Percentiles rank a stretch among this genome's conserved stretches.
Conservation (phyloP, 257 asterid species). For the Vinca minor region DNA sequence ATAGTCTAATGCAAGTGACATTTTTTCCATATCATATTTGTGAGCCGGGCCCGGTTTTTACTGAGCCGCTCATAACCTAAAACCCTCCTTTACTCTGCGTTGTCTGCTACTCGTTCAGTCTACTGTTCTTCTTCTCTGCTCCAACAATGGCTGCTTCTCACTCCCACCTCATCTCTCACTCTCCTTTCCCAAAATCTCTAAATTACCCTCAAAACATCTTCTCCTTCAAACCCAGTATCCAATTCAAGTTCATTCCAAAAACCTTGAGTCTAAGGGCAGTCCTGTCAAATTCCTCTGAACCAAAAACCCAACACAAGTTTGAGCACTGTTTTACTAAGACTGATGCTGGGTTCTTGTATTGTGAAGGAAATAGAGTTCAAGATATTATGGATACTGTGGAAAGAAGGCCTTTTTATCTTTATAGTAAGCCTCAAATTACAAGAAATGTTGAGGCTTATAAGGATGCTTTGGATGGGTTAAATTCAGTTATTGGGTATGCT, state of each 20-base stretch:
- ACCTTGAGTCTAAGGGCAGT: constrained; percentile 39
- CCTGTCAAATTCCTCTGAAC: constrained; percentile 45
- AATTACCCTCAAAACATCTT: constrained; percentile 18
- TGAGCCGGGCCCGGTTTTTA: too few relatives aligned
- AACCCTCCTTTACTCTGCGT: background rate
- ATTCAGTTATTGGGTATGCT: constrained; percentile 80
- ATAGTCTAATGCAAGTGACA: too few relatives aligned
- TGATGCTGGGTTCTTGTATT: constrained; percentile 61
- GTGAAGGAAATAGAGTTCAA: constrained; percentile 67
- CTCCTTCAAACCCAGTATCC: constrained; percentile 20
- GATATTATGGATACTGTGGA: constrained; percentile 63
- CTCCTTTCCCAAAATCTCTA: constrained; percentile 28
- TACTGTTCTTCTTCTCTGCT: constrained; percentile 3
- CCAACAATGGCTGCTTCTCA: constrained; percentile 69
- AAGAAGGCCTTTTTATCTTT: constrained; percentile 76
- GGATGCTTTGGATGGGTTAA: constrained; percentile 69
- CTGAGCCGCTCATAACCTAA: too few relatives aligned
- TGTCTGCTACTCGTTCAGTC: background rate
- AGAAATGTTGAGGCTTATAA: constrained; percentile 86
- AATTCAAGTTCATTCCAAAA: constrained; percentile 38
- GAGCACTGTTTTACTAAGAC: constrained; percentile 73
- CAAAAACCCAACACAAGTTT: constrained; percentile 47
- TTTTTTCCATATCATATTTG: too few relatives aligned
- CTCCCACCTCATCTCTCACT: constrained; percentile 41
- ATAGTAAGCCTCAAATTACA: constrained; percentile 78